Conservation (phyloP, 768 basidiomycete species). For the Termitomyces sp. region DNA sequence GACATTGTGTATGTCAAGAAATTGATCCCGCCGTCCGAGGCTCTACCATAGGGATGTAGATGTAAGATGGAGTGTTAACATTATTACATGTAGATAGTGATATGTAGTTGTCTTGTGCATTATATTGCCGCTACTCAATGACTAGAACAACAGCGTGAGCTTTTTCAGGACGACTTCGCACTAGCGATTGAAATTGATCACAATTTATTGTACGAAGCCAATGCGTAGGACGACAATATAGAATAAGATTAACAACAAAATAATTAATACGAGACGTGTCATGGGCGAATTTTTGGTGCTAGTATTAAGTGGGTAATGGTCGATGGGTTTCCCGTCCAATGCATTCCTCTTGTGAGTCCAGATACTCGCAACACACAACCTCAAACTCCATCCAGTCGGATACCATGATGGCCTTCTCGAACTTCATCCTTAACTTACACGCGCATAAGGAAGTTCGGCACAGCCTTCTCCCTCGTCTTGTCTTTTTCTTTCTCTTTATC, state of each 20-base stretch:
- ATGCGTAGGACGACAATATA: background rate
- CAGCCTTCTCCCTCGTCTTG: constrained; percentile 15
- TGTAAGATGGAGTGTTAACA: too few species aligned
- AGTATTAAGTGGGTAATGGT: background rate
- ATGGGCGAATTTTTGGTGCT: background rate
- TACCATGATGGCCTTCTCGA: background rate
- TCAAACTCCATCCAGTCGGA: background rate
- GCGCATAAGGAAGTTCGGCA: constrained; percentile 5
- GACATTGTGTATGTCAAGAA: constrained; percentile 51
- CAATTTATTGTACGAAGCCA: background rate
- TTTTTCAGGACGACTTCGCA: background rate
- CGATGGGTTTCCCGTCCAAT: background rate
- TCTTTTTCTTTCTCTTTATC: constrained; percentile 33
- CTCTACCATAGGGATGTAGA: background rate
- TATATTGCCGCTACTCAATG: too few species aligned
- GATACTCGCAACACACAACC: background rate
- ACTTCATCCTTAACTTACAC: background rate
- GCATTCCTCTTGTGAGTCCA: background rate
- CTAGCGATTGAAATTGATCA: background rate
- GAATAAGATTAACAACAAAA: background rate
- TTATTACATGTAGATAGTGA: too few species aligned
- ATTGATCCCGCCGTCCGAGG: constrained; percentile 17
- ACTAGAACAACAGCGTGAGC: background rate
- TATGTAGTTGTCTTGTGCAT: background rate
- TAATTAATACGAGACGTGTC: background rate